Base-by-base conservation (phyloP, 139 green algal genomes). In the Chlorella sp. region DNA sequence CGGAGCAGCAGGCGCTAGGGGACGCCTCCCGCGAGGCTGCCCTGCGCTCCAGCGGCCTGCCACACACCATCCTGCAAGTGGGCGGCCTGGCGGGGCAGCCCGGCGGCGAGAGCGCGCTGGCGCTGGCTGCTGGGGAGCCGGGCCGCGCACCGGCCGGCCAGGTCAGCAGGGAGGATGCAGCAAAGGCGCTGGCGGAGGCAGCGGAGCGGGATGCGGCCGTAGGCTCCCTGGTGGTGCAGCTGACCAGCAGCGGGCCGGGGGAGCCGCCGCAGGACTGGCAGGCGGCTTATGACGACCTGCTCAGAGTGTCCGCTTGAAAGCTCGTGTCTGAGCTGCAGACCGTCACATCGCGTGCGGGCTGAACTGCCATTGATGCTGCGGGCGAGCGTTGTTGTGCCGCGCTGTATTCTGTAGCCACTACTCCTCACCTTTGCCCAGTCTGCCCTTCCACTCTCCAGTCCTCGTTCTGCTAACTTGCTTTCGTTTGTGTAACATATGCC, bases 161-260 rank as follows among this genome's bases (percentile, higher is more conserved):
- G 44, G 73, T 90, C 32, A 43, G 62, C 48, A 74, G 75, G 76
- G 86, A 90, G 76, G 86, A 90, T 64, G 67, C 48, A 1, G 86
- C 86, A 26, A 56, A 64, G 65, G 73, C 72, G n/a, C 73, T 87
- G 46, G 86, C 86, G 32, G 65, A 73, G 60, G 85, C 80, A 11
- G 85, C 85, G 0, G 68, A 83, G 62, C 68, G 84, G 3, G 75
- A 85, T 34, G 73, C 54, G 14, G 58, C 58, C 4, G 43, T 51
- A 1, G 73, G 73, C 40, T 84, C 74, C 1, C 69, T 88, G 72
- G 40, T 78, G 56, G 41, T 88, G 75, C 67, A 73, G 68, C 36
- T 79, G 16, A 51, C 36, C 30, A 44, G 30, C 14, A 38, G 41
- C 32, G 85, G 77, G 1, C n/a, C 79, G 3, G 68, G 77, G 7